Evolutionary conservation across 106 monocot species (phyloP).

Genomic region (Gastrodia elata): DNA sequence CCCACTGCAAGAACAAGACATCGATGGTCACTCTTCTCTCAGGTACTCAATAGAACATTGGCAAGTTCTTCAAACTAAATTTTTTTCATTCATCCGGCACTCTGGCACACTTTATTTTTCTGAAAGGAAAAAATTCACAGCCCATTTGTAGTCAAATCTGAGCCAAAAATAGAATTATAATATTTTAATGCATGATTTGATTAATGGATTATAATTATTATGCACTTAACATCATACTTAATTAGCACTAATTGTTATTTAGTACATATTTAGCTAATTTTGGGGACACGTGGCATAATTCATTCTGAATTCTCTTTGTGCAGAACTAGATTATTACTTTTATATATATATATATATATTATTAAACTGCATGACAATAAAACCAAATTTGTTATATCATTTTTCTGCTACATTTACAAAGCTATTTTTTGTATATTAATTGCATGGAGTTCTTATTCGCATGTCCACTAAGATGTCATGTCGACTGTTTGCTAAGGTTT

Average conservation of each 20-base stretch:
- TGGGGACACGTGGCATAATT: no score
- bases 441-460: background rate
- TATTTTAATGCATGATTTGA: no score
- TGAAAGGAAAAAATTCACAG: no score
- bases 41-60: background rate
- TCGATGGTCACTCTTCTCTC: background rate
- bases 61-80: background rate
- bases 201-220: no score
- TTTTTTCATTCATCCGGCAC: background rate
- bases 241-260: no score
- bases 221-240: no score
- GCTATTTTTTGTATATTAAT: background rate
- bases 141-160: no score
- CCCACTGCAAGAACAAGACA: background rate
- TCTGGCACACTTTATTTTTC: no score
- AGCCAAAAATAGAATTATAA: no score
- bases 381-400: background rate
- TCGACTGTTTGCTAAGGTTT: background rate
- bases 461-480: background rate
- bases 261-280: no score
- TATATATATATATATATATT: background rate
- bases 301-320: no score
- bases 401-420: background rate
- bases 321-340: no score
- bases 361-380: background rate